Evolutionary conservation across 305 asterid species (phyloP).

Genomic region (Fraxinus angustifolia): DNA sequence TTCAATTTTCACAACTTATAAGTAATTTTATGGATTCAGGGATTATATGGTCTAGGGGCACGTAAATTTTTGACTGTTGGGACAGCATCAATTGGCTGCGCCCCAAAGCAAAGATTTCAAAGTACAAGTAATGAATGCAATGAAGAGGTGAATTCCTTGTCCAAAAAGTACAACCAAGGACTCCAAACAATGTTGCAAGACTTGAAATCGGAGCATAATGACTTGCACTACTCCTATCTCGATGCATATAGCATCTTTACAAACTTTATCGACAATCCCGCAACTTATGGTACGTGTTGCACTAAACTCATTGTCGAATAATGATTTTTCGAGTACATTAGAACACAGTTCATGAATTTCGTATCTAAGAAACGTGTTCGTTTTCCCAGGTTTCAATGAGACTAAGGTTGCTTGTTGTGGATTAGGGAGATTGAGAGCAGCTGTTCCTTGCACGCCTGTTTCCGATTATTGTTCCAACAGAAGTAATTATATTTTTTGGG

Average conservation of each 20-base stretch:
- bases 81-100: slow-evolving; percentile 41
- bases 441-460: slow-evolving; percentile 61
- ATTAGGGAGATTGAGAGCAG: slow-evolving; percentile 53
- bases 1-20: neutral
- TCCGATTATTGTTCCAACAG: slow-evolving; percentile 51
- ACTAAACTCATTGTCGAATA: neutral
- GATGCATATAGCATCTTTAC: slow-evolving; percentile 40
- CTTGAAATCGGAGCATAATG: slow-evolving; percentile 42
- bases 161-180: slow-evolving; percentile 32
- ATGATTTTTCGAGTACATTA: neutral
- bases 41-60: slow-evolving; percentile 36
- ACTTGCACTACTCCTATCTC: slow-evolving; percentile 47
- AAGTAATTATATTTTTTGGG: slow-evolving; percentile 65
- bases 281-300: slow-evolving; percentile 31
- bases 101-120: slow-evolving; percentile 37
- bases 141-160: slow-evolving; percentile 40
- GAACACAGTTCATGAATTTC: neutral
- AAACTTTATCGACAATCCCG: slow-evolving; percentile 34
- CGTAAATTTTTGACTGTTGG: slow-evolving; percentile 37
- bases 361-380: neutral
- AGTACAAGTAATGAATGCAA: slow-evolving; percentile 35
- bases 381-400: slow-evolving; percentile 49
- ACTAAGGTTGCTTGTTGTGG: slow-evolving; percentile 73
- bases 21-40: slow-evolving; percentile 17
- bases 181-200: slow-evolving; percentile 37